A percentile compares a stretch with the other conserved stretches of the same genome.
Evolutionary conservation across 768 basidiomycete genomes (phyloP).

Genomic region (Boletus rubescentipes): DNA sequence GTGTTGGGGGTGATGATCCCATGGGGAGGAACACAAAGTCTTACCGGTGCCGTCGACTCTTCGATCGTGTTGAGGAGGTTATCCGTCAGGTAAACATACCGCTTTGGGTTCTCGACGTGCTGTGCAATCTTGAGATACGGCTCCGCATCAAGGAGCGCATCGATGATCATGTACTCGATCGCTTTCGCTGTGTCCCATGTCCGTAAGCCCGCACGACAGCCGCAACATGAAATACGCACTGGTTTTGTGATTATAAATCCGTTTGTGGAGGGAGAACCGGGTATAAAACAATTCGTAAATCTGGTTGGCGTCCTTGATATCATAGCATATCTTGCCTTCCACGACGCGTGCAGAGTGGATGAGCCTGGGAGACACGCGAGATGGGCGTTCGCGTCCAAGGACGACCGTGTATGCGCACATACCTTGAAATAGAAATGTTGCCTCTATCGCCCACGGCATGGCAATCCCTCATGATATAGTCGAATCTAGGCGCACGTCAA

Average conservation of each 20-base stretch:
- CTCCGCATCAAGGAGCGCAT: constrained; percentile 71
- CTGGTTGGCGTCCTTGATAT: constrained; percentile 78
- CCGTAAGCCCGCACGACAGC: background rate
- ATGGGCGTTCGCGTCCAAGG: background rate
- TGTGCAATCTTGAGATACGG: constrained; percentile 58
- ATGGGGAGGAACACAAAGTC: background rate
- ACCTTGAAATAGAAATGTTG: constrained; percentile 50
- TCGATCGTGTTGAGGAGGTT: constrained; percentile 63
- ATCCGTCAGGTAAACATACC: constrained; percentile 68
- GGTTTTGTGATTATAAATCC: constrained; percentile 80
- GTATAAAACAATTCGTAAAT: constrained; percentile 73
- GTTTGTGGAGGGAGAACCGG: constrained; percentile 79
- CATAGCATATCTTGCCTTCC: constrained; percentile 72
- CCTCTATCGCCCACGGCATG: constrained; percentile 67
- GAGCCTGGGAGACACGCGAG: constrained; percentile 42
- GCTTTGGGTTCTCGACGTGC: constrained; percentile 53
- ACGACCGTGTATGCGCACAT: constrained; percentile 4
- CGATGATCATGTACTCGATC: constrained; percentile 84
- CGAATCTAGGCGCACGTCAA: constrained; percentile 50
- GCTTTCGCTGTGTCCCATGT: constrained; percentile 51
- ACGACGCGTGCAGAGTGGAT: constrained; percentile 75
- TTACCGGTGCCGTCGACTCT: constrained; percentile 38
- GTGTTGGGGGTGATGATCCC: too few species aligned
- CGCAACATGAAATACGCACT: constrained; percentile 17
- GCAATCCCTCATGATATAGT: constrained; percentile 78